Base-by-base conservation (phyloP, 1,139 yeast genomes). In the Sugiyamaella grinbergsii region DNA sequence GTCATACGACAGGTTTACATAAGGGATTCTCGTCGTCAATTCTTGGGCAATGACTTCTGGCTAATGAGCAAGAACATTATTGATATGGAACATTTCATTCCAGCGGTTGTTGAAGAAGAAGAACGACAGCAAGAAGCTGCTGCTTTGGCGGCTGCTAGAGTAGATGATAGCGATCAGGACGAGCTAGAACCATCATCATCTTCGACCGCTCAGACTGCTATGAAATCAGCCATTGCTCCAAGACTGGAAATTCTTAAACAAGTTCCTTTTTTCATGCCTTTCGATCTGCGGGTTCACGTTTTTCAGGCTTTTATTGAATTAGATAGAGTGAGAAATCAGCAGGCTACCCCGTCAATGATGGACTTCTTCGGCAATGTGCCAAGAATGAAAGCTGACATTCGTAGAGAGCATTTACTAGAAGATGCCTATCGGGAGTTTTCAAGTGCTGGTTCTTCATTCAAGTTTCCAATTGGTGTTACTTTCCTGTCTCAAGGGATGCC, bases 231-330 rank as follows among this genome's bases (percentile, higher is more conserved):
- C 15, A 39, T 54, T 5, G 56, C 59, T 3, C 67, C 71, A 1
- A 52, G 70, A 55, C 56, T 79, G 42, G 78, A 81, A 48, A 71
- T 90, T 0, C 73, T 88, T 37, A 74, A 79, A 2, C 77, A 80
- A 49, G 72, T 83, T 2, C 97, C 98, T 1, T 91, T 86, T 63
- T 84, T 89, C 68, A 74, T 91, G 18, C 81, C 88, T 0, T 93
- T 93, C 65, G 76, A 78, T 22, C 78, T 80, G 36, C 74, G 98
- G 48, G 96, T 89, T 0, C 76, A 75, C 50, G 74, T 88, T 0
- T 87, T 93, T 20, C 52, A 52, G 19, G 54, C 54, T n/a, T 56
- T 53, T 38, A 54, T 54, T 19, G 51, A 52, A 33, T 40, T 52
- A 4, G 58, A 61, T 46, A 32, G 58, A 42, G 49, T 18, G n/a